Conservation (phyloP, 2,329 filamentous ascomycete genomes). For the Podosphaera xanthii region DNA sequence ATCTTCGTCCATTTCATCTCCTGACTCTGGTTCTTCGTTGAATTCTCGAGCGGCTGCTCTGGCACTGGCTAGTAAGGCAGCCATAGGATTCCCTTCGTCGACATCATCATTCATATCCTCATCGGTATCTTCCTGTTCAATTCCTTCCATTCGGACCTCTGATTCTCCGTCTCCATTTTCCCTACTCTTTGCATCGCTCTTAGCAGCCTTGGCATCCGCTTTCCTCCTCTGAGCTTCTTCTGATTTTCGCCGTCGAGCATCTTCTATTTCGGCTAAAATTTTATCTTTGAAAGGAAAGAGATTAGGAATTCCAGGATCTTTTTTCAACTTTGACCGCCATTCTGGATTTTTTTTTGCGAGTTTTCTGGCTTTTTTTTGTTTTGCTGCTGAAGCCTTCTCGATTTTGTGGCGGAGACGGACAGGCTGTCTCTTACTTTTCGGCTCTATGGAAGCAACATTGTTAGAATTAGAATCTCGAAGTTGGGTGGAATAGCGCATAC, state of each 20-base stretch:
- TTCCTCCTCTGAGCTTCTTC: conserved; percentile 51
- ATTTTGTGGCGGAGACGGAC: conserved; percentile 89
- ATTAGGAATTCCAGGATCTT: conserved; percentile 94
- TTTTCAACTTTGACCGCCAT: conserved; percentile 90
- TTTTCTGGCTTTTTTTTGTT: conserved; percentile 79
- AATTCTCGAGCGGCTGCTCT: conserved; percentile 56
- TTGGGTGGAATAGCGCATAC: conserved; percentile 8
- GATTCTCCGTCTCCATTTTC: conserved; percentile 20
- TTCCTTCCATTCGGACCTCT: conserved; percentile 22
- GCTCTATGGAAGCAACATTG: conserved; percentile 33
- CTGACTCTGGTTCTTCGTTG: conserved; percentile 24
- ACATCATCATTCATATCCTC: conserved; percentile 31
- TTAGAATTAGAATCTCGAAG: conserved; percentile 5
- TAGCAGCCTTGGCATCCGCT: conserved; percentile 48
- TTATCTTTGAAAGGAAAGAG: conserved; percentile 95
- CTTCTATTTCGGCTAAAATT: conserved; percentile 83
- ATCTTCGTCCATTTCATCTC: conserved; percentile 32
- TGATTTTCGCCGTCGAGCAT: conserved; percentile 56
- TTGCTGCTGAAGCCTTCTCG: conserved; percentile 71
- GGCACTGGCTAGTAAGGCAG: conserved; percentile 70
- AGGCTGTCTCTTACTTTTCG: conserved; percentile 78
- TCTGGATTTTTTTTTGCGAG: conserved; percentile 86
- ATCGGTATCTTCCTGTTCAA: conserved; percentile 26
- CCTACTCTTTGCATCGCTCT: conserved; percentile 32
- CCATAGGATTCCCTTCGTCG: conserved; percentile 66